Percentiles rank a stretch among this genome's conserved stretches.
phyloP scores from a whole-genome alignment of 1,284 basidiomycete species.

The Puccinia novopanici region DNA sequence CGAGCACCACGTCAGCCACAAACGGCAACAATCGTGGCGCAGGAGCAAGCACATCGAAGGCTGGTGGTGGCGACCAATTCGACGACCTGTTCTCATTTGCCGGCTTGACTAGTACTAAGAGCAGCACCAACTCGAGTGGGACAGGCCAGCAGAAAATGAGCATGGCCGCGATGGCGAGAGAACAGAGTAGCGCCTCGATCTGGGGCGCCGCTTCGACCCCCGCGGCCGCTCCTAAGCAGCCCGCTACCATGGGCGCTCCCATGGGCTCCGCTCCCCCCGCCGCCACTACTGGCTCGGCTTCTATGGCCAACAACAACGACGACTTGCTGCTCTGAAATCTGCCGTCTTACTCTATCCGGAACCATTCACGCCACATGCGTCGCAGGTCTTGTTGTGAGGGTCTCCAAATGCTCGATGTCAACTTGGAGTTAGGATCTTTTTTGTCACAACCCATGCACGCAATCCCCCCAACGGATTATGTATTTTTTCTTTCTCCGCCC shows the following conservation, averaged over 20 bases:
- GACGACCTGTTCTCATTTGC: conserved; percentile 49
- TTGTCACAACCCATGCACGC: neutral
- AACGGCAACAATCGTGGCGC: neutral
- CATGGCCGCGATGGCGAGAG: conserved; percentile 47
- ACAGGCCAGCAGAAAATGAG: conserved; percentile 13
- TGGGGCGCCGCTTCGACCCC: conserved; percentile 23
- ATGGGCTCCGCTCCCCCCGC: neutral
- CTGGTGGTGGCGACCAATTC: conserved; percentile 27
- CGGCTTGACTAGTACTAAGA: conserved; percentile 18
- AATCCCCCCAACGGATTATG: neutral
- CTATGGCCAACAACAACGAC: conserved; percentile 22
- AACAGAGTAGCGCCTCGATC: conserved; percentile 50
- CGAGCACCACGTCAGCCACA: neutral
- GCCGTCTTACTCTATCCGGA: too few relatives aligned
- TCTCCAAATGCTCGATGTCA: neutral
- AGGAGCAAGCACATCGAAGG: neutral
- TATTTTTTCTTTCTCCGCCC: neutral
- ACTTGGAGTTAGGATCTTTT: neutral
- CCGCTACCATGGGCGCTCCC: neutral
- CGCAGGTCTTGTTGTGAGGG: neutral
- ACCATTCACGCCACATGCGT: neutral
- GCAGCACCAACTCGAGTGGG: neutral
- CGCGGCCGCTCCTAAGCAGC: neutral
- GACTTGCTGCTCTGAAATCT: conserved; percentile 28
- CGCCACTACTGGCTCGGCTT: neutral